Conservation (phyloP, 805 yeast species). For the Nakazawaea anatomiae region DNA sequence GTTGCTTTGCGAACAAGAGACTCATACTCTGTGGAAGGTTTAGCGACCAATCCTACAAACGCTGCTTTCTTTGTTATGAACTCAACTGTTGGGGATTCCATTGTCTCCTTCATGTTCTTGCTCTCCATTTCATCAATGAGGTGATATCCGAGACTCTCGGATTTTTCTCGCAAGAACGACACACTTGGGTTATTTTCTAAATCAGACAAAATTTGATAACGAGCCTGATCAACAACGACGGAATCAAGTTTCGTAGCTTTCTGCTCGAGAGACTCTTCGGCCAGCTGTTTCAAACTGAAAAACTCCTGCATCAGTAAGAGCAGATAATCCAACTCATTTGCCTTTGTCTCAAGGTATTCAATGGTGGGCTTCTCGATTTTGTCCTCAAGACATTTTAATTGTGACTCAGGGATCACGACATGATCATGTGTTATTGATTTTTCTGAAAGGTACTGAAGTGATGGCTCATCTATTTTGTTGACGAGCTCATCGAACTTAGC, state of each 20-base stretch:
- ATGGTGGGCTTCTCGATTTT: conserved; percentile 3
- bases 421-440: background rate
- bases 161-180: background rate
- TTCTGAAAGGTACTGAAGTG: background rate
- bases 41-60: conserved; percentile 13
- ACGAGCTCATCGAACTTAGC: background rate
- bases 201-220: conserved; percentile 1
- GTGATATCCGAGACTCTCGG: conserved; percentile 18
- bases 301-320: background rate
- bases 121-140: conserved; percentile 19
- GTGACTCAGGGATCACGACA: background rate
- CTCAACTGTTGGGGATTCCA: conserved; percentile 15
- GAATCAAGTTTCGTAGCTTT: conserved; percentile 4
- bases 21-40: conserved; percentile 14
- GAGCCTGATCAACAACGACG: background rate
- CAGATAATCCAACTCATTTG: background rate
- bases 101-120: conserved; percentile 10
- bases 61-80: conserved; percentile 16
- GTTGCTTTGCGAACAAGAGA: conserved; percentile 3
- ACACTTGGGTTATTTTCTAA: conserved; percentile 1
- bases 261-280: conserved; percentile 6
- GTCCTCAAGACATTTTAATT: background rate
- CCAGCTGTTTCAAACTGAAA: background rate
- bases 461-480: background rate
- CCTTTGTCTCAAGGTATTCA: conserved; percentile 11